A percentile compares a stretch with the other conserved stretches of the same genome.
These are phyloP conservation scores for Ceratobasidium sp. DNA, from an alignment of 1,284 basidiomycete genomes.

Conservation along the genomic window DNA sequence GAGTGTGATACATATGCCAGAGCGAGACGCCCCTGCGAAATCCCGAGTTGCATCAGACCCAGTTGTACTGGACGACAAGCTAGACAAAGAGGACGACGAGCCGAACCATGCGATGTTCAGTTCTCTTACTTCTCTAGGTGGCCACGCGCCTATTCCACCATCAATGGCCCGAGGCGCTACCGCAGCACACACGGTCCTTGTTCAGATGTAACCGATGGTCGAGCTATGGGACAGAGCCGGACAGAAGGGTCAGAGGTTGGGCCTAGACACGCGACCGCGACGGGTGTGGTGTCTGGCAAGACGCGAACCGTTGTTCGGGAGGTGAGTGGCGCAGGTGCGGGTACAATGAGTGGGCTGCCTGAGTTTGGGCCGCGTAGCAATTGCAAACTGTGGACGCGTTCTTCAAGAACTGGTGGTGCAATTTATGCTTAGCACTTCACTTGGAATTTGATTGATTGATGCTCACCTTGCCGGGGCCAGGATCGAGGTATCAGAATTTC, in stretches of 20 bases:
- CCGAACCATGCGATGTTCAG: slow-evolving; percentile 32
- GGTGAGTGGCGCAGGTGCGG: slow-evolving; percentile 62
- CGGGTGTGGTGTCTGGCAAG: slow-evolving; percentile 61
- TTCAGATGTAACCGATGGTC: slow-evolving; percentile 42
- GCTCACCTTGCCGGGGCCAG: too few species aligned
- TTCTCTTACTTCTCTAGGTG: slow-evolving; percentile 33
- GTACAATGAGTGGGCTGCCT: slow-evolving; percentile 14
- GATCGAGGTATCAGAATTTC: too few species aligned
- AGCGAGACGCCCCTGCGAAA: slow-evolving; percentile 37
- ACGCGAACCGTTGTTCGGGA: slow-evolving; percentile 77
- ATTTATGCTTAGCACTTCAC: background rate
- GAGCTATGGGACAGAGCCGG: slow-evolving; percentile 50
- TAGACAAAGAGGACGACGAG: slow-evolving; percentile 33
- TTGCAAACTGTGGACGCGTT: slow-evolving; percentile 78
- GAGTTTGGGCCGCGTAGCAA: slow-evolving; percentile 62
- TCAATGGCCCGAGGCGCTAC: slow-evolving; percentile 32
- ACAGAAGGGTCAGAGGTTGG: slow-evolving; percentile 56
- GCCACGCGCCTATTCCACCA: slow-evolving; percentile 25
- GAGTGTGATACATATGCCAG: slow-evolving; percentile 27
- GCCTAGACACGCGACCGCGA: slow-evolving; percentile 73
- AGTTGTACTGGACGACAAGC: slow-evolving; percentile 21
- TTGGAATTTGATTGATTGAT: too few species aligned
- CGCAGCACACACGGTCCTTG: slow-evolving; percentile 4
- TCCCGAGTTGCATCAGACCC: slow-evolving; percentile 29
- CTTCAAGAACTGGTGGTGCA: slow-evolving; percentile 74